phyloP scores from a whole-genome alignment of 148 eudicot genomes.

The Fagopyrum homotropicum region DNA sequence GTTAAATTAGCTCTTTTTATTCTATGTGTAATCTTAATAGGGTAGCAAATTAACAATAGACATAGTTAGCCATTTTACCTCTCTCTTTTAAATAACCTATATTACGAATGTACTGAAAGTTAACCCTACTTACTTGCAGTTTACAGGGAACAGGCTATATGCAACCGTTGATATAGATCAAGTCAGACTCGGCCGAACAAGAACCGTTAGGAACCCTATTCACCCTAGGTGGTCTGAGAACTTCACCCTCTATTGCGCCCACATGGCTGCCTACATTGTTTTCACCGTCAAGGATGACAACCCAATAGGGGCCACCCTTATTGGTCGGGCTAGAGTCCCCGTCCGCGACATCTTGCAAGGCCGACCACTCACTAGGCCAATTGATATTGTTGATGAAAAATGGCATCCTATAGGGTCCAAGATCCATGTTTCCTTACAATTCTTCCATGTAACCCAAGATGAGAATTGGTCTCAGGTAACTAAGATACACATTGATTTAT shows the following conservation, averaged over 20 bases:
- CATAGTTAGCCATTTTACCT: too few relatives aligned
- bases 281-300: conserved; percentile 64
- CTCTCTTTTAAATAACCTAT: too few relatives aligned
- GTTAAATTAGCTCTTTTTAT: too few relatives aligned
- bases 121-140: conserved; percentile 12
- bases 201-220: conserved; percentile 28
- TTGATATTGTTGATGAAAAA: conserved; percentile 45
- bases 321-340: conserved; percentile 69
- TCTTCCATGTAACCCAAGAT: conserved; percentile 33
- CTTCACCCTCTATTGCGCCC: conserved; percentile 60
- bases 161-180: conserved; percentile 66
- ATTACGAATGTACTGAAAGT: too few relatives aligned
- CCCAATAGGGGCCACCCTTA: conserved; percentile 59
- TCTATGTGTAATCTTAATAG: too few relatives aligned
- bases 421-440: conserved; percentile 58
- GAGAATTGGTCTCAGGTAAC: conserved; percentile 43
- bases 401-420: conserved; percentile 39
- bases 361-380: conserved; percentile 35
- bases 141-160: conserved; percentile 42
- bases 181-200: conserved; percentile 60
- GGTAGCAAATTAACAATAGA: too few relatives aligned
- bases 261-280: conserved; percentile 38
- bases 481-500: neutral
- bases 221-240: conserved; percentile 55
- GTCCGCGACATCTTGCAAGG: conserved; percentile 49